phyloP scores from a whole-genome alignment of 495 filamentous ascomycete species.

The Penicillium nucicola region DNA sequence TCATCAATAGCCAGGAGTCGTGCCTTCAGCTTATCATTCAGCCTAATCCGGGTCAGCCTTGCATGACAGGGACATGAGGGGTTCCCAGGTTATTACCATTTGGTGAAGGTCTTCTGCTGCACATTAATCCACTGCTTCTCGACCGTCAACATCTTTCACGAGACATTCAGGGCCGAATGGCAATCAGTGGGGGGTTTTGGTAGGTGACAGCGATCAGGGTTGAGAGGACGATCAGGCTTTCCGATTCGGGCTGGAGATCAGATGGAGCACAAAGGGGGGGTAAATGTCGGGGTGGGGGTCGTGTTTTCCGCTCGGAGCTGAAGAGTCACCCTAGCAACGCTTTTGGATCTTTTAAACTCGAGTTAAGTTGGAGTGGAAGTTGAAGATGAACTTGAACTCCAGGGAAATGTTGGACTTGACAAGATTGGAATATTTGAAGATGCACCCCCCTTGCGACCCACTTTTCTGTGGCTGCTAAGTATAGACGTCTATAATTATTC shows the following conservation, averaged over 20 bases:
- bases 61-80: neutral
- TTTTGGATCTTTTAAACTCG: neutral
- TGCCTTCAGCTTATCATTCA: slow-evolving; percentile 87
- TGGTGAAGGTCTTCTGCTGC: slow-evolving; percentile 99
- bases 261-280: slow-evolving; percentile 4
- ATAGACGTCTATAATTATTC: neutral
- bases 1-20: slow-evolving; percentile 75
- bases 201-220: slow-evolving; percentile 10
- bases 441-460: slow-evolving; percentile 6
- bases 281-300: slow-evolving; percentile 9
- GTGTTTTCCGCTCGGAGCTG: slow-evolving; percentile 9
- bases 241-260: slow-evolving; percentile 6
- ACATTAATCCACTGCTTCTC: slow-evolving; percentile 94
- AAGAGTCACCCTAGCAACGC: slow-evolving; percentile 25
- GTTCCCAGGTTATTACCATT: slow-evolving; percentile 67
- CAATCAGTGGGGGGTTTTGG: slow-evolving; percentile 9
- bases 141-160: slow-evolving; percentile 54
- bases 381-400: neutral
- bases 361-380: neutral
- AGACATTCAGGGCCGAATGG: slow-evolving; percentile 40
- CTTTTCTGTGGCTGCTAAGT: neutral
- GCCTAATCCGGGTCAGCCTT: slow-evolving; percentile 47
- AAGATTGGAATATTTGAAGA: neutral
- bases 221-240: slow-evolving; percentile 7
- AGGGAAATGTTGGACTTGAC: neutral